These are phyloP conservation scores for Bertia moriformis DNA, from an alignment of 2,329 filamentous ascomycete genomes.

Conservation along the genomic window DNA sequence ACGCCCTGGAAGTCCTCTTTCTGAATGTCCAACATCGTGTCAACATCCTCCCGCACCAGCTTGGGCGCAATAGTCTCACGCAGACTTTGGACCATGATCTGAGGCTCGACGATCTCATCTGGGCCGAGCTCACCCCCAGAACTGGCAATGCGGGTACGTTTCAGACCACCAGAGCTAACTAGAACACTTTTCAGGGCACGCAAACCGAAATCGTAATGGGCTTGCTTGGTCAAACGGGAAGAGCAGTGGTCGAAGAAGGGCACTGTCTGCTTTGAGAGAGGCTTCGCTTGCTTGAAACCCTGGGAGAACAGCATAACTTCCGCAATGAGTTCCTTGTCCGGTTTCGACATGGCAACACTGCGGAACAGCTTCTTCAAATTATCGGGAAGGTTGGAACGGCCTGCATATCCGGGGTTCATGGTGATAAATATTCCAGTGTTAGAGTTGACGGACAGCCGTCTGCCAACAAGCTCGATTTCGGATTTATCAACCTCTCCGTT, in stretches of 20 bases:
- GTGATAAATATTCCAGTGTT: slow-evolving; percentile 99
- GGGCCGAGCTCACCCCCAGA: slow-evolving; percentile 40
- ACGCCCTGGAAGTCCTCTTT: slow-evolving; percentile 79
- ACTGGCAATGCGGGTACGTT: slow-evolving; percentile 61
- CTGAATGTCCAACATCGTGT: slow-evolving; percentile 76
- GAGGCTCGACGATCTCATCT: slow-evolving; percentile 71
- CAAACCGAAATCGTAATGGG: slow-evolving; percentile 96
- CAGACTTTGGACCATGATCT: slow-evolving; percentile 97
- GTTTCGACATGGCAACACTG: slow-evolving; percentile 98
- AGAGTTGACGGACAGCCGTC: slow-evolving; percentile 73
- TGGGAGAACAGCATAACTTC: slow-evolving; percentile 99
- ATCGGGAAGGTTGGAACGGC: slow-evolving; percentile 92
- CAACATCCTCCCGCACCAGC: slow-evolving; percentile 80
- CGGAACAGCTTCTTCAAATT: slow-evolving; percentile 99
- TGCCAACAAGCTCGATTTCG: slow-evolving; percentile 86
- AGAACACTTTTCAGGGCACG: slow-evolving; percentile 97
- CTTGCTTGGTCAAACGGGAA: slow-evolving; percentile 73
- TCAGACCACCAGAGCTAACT: slow-evolving; percentile 90
- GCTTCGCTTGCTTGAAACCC: slow-evolving; percentile 92
- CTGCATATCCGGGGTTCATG: slow-evolving; percentile 98
- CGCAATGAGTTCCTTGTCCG: slow-evolving; percentile 96
- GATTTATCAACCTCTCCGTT: slow-evolving; percentile 70
- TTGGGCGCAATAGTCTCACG: slow-evolving; percentile 97
- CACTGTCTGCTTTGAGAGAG: slow-evolving; percentile 85
- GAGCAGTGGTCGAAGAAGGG: slow-evolving; percentile 95